Conservation (phyloP, 176 grass and related monocot genomes). For the Triticum urartu region DNA sequence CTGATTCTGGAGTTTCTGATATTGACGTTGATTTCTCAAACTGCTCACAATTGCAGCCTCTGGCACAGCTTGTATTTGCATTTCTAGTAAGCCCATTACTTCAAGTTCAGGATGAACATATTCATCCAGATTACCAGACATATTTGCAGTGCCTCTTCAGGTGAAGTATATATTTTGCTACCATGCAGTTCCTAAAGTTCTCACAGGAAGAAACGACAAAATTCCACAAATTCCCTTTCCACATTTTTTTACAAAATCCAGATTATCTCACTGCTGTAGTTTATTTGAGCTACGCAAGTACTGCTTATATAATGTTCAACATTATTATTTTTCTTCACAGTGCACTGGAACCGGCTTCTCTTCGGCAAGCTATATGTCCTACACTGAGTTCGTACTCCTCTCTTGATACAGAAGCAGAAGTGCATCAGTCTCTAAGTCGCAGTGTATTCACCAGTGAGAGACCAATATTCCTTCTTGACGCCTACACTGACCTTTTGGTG, state of each 20-base stretch:
- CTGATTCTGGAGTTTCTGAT: slow-evolving; percentile 37
- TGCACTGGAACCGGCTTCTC: slow-evolving; percentile 64
- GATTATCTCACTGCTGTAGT: not conserved
- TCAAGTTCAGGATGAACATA: slow-evolving; percentile 55
- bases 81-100: slow-evolving; percentile 76
- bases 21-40: slow-evolving; percentile 83
- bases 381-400: slow-evolving; percentile 71
- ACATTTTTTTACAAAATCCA: not conserved
- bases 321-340: slow-evolving; percentile 46
- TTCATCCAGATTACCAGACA: slow-evolving; percentile 79
- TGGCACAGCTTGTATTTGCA: slow-evolving; percentile 82
- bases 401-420: slow-evolving; percentile 66
- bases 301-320: slow-evolving; percentile 7
- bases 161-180: slow-evolving; percentile 40
- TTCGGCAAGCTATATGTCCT: slow-evolving; percentile 82
- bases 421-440: slow-evolving; percentile 63
- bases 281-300: slow-evolving; percentile 6
- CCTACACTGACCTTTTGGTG: slow-evolving; percentile 74
- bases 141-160: slow-evolving; percentile 97
- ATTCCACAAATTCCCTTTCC: not conserved
- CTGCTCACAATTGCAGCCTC: slow-evolving; percentile 77
- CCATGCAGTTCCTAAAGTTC: slow-evolving; percentile 17
- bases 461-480: slow-evolving; percentile 89
- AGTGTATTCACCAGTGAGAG: slow-evolving; percentile 69
- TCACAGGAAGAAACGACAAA: slow-evolving; percentile 5